Conservation (phyloP, 148 eudicot species). For the Nyssa sinensis region DNA sequence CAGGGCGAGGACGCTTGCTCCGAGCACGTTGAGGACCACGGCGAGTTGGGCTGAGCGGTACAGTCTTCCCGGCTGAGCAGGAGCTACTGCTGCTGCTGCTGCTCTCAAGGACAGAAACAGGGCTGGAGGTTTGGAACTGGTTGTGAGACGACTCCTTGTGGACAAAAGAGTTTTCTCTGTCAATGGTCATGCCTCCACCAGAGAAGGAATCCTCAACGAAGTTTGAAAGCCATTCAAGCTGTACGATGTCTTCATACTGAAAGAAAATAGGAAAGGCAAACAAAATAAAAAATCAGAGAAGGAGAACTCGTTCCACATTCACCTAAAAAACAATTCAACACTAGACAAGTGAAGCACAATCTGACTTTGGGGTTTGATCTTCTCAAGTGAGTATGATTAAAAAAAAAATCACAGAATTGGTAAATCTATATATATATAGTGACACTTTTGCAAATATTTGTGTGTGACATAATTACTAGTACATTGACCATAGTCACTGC, state of each 20-base stretch:
- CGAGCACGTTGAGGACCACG: slow-evolving; percentile 63
- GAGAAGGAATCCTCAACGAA: slow-evolving; percentile 92
- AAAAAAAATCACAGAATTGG: too few relatives aligned
- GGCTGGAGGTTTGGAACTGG: slow-evolving; percentile 72
- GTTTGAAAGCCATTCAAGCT: slow-evolving; percentile 87
- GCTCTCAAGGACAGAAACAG: slow-evolving; percentile 80
- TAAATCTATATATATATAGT: too few relatives aligned
- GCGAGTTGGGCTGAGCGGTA: slow-evolving; percentile 35
- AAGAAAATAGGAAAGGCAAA: neutral
- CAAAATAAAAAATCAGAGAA: neutral
- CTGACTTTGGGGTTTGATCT: neutral
- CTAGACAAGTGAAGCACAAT: neutral
- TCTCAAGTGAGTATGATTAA: too few relatives aligned
- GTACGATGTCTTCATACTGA: slow-evolving; percentile 88
- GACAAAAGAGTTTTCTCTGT: slow-evolving; percentile 31
- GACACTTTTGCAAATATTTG: neutral
- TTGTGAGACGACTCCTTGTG: slow-evolving; percentile 29
- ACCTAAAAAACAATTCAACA: neutral
- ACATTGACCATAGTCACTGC: neutral
- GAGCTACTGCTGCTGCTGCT: slow-evolving; percentile 53
- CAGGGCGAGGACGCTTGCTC: slow-evolving; percentile 88
- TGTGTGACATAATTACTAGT: too few relatives aligned
- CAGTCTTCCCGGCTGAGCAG: slow-evolving; percentile 37
- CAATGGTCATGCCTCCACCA: slow-evolving; percentile 55
- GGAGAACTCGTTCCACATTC: neutral